phyloP scores from a whole-genome alignment of 2,329 filamentous ascomycete genomes.

The Leptographium radiaticola region DNA sequence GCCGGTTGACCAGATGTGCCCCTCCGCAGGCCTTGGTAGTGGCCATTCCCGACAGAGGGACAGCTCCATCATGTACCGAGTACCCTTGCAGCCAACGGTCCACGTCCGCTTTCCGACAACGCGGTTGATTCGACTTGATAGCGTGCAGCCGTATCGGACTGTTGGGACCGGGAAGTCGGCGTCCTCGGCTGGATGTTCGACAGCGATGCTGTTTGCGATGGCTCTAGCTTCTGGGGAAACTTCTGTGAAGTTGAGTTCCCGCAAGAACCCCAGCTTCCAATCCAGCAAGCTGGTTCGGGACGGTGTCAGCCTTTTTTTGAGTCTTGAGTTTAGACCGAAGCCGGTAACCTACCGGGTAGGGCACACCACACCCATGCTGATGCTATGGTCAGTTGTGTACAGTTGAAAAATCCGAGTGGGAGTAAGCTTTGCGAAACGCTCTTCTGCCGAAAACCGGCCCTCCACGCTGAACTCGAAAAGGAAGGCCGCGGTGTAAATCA shows the following conservation, averaged over 20 bases:
- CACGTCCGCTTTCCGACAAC: conserved; percentile 21
- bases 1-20: not conserved
- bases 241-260: conserved; percentile 10
- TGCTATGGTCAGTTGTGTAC: not conserved
- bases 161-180: conserved; percentile 17
- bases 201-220: conserved; percentile 14
- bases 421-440: not conserved
- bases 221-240: conserved; percentile 12
- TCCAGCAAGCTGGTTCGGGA: conserved; percentile 19
- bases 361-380: conserved; percentile 17
- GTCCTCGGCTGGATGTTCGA: conserved; percentile 10
- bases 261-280: conserved; percentile 23
- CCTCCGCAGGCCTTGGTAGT: not conserved
- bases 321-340: not conserved
- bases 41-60: conserved; percentile 21
- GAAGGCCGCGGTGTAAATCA: conserved; percentile 8
- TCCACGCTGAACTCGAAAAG: conserved; percentile 12
- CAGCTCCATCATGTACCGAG: conserved; percentile 22
- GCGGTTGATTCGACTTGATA: conserved; percentile 14
- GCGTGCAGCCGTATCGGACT: conserved; percentile 8
- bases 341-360: conserved; percentile 18
- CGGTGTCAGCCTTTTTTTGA: not conserved
- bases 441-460: not conserved
- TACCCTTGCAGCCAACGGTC: conserved; percentile 18
- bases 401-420: conserved; percentile 7